Percentiles rank a stretch among this genome's conserved stretches.
Evolutionary conservation across 2,329 filamentous ascomycete genomes (phyloP).

Genomic region (Diplodia seriata): DNA sequence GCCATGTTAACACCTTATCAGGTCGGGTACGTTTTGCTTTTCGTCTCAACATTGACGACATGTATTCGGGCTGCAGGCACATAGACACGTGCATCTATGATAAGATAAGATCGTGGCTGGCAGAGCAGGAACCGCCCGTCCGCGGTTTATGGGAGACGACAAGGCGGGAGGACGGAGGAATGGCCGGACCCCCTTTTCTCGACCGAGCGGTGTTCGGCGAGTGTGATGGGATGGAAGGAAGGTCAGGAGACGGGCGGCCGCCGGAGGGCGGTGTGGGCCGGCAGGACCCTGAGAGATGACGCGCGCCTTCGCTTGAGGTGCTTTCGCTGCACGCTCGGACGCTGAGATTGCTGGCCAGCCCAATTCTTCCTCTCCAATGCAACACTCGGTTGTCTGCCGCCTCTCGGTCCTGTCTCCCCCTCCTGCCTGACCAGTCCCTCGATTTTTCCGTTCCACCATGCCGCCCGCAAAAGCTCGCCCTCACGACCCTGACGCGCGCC

Average conservation of each 20-base stretch:
- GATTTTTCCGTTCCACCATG: slow-evolving; percentile 38
- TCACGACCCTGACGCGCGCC: slow-evolving; percentile 49
- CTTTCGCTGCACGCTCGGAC: neutral
- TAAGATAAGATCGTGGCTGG: neutral
- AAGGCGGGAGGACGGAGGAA: neutral
- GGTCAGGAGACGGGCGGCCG: neutral
- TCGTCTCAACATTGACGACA: neutral
- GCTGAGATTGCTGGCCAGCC: slow-evolving; percentile 27
- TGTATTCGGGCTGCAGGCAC: neutral
- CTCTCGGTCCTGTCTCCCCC: neutral
- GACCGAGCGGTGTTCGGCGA: neutral
- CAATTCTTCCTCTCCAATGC: slow-evolving; percentile 29
- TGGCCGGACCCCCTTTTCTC: neutral
- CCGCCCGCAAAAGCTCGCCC: slow-evolving; percentile 45
- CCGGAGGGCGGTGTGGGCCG: neutral
- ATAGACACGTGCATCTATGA: neutral
- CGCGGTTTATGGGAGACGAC: too few species aligned
- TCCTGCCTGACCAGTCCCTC: neutral
- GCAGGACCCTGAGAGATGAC: slow-evolving; percentile 26
- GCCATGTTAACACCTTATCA: too few species aligned
- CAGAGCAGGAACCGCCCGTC: too few species aligned
- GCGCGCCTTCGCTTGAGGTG: slow-evolving; percentile 4
- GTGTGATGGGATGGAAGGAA: neutral
- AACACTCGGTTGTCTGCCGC: slow-evolving; percentile 1
- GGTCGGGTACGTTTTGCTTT: too few species aligned